Evolutionary conservation across 139 green algal genomes (phyloP).

Genomic region (Yamagishiella unicocca): DNA sequence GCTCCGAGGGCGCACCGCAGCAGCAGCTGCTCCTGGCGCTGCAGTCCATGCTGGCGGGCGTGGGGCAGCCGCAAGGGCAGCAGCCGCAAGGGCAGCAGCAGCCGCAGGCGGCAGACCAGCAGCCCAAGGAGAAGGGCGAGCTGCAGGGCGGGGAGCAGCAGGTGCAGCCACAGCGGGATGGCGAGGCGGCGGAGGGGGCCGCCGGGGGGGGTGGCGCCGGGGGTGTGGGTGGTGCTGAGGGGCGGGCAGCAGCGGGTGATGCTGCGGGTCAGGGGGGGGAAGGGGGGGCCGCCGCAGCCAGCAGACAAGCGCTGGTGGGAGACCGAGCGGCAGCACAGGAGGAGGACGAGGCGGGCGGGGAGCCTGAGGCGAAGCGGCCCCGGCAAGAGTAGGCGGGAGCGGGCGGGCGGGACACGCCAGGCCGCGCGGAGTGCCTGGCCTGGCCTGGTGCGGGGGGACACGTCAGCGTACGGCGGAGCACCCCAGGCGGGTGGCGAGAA

Average conservation of each 20-base stretch:
- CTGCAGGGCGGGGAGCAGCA: not conserved
- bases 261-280: not conserved
- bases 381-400: not conserved
- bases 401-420: too few relatives aligned
- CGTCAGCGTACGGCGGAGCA: too few relatives aligned
- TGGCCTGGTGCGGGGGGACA: too few relatives aligned
- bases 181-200: not conserved
- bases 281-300: not conserved
- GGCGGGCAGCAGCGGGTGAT: not conserved
- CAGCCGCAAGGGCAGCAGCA: not conserved
- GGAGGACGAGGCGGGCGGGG: not conserved
- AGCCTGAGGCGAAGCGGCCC: not conserved
- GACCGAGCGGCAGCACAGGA: not conserved
- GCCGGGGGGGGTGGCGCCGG: not conserved
- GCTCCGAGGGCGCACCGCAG: not conserved
- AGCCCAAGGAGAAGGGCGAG: not conserved
- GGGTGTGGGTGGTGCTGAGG: not conserved
- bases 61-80: not conserved
- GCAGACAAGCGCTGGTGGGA: not conserved
- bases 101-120: slow-evolving; percentile 26
- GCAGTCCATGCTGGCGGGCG: slow-evolving; percentile 32
- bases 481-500: too few relatives aligned
- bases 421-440: too few relatives aligned
- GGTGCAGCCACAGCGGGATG: not conserved
- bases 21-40: slow-evolving; percentile 25